A percentile compares a stretch with the other conserved stretches of the same genome.
These are phyloP conservation scores for Wilhelminamyces savonicus DNA, from an alignment of 805 yeast species.

Conservation along the genomic window DNA sequence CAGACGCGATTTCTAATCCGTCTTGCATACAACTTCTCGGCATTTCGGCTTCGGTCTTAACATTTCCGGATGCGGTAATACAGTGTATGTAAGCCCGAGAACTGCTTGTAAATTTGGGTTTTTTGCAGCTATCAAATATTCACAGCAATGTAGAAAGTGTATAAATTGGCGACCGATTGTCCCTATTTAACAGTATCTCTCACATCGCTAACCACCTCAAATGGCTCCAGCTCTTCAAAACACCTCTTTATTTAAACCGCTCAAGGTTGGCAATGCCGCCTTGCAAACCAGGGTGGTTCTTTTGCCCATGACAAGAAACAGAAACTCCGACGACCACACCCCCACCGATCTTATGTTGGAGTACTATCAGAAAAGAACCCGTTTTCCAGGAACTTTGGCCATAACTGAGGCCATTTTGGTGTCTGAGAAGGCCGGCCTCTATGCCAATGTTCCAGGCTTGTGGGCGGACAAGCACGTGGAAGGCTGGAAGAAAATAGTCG, in stretches of 20 bases:
- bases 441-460: slow-evolving; percentile 7
- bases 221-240: too few species aligned
- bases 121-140: too few species aligned
- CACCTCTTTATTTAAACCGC: slow-evolving; percentile 37
- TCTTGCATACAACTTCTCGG: too few species aligned
- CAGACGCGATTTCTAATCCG: too few species aligned
- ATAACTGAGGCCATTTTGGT: slow-evolving; percentile 56
- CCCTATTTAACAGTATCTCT: too few species aligned
- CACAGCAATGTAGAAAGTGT: too few species aligned
- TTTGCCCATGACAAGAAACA: slow-evolving; percentile 47
- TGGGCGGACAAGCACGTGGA: slow-evolving; percentile 41
- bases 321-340: slow-evolving; percentile 31
- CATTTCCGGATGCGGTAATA: too few species aligned
- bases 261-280: slow-evolving; percentile 33
- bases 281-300: slow-evolving; percentile 37
- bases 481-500: slow-evolving; percentile 43
- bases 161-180: too few species aligned
- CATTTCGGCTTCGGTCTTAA: too few species aligned
- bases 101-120: too few species aligned
- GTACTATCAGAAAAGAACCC: slow-evolving; percentile 53
- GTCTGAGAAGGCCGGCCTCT: slow-evolving; percentile 24
- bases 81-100: too few species aligned
- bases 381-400: slow-evolving; percentile 50
- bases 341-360: slow-evolving; percentile 44
- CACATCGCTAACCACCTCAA: too few species aligned